phyloP scores from a whole-genome alignment of 2,329 filamentous ascomycete genomes.

The Ophiostoma sp. region DNA sequence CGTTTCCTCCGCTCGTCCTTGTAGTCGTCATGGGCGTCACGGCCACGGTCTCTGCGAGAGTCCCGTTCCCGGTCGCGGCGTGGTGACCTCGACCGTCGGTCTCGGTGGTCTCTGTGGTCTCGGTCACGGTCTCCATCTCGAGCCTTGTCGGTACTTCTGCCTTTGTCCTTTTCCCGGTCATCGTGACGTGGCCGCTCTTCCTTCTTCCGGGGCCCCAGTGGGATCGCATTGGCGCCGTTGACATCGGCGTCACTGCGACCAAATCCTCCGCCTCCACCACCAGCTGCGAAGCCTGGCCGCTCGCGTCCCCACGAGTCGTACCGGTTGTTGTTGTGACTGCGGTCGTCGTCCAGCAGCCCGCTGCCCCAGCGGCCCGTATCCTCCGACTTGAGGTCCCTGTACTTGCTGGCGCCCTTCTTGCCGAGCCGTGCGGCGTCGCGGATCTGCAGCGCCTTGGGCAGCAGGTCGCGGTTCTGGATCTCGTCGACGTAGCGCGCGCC shows the following conservation, averaged over 20 bases:
- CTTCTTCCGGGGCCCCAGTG: constrained; percentile 57
- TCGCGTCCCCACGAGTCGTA: constrained; percentile 28
- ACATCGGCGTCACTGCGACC: constrained; percentile 38
- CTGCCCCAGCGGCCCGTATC: constrained; percentile 82
- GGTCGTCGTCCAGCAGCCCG: constrained; percentile 48
- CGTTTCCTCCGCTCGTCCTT: constrained; percentile 47
- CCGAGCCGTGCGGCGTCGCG: constrained; percentile 91
- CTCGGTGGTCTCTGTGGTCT: background rate
- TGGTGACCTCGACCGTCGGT: constrained; percentile 5
- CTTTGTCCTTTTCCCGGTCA: background rate
- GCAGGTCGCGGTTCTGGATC: constrained; percentile 68
- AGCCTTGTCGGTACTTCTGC: background rate
- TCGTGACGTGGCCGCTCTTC: constrained; percentile 2
- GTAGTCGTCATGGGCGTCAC: constrained; percentile 31
- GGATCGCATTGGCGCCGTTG: constrained; percentile 65
- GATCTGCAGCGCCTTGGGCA: constrained; percentile 89
- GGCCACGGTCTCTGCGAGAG: constrained; percentile 27
- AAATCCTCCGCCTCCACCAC: constrained; percentile 28
- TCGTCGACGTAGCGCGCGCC: constrained; percentile 79
- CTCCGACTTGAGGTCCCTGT: constrained; percentile 80
- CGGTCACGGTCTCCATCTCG: constrained; percentile 31
- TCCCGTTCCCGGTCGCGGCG: background rate
- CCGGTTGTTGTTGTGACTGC: constrained; percentile 23
- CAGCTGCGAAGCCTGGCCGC: constrained; percentile 16
- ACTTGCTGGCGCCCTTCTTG: constrained; percentile 84